Conservation (phyloP, 495 filamentous ascomycete genomes). For the Pseudomonodictys pantanalensis region DNA sequence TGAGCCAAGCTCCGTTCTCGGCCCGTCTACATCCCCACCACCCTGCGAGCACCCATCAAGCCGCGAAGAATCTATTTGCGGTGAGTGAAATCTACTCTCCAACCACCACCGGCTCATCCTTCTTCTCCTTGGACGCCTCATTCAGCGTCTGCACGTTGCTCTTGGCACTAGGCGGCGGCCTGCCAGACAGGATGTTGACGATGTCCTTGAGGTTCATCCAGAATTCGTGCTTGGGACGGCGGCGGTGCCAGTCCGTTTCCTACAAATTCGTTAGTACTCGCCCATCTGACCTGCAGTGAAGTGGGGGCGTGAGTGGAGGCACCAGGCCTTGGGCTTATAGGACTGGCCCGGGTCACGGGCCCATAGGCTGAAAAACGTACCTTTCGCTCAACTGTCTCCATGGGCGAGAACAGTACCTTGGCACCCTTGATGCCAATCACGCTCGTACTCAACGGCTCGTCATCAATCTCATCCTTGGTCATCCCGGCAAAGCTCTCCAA, state of each 20-base stretch:
- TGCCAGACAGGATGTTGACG: constrained; percentile 79
- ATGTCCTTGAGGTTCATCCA: constrained; percentile 80
- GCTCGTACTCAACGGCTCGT: constrained; percentile 64
- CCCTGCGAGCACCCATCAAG: too few relatives aligned
- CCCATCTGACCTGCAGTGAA: too few relatives aligned
- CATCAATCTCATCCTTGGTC: constrained; percentile 63
- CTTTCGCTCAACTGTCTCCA: constrained; percentile 71
- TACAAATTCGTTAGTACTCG: not conserved
- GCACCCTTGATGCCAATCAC: constrained; percentile 94
- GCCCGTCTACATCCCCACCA: too few relatives aligned
- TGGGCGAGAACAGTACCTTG: constrained; percentile 77
- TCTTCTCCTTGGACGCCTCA: too few relatives aligned
- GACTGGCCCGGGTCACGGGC: too few relatives aligned
- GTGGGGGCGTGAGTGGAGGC: too few relatives aligned
- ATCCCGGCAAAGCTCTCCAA: constrained; percentile 72
- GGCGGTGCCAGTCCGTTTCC: constrained; percentile 90
- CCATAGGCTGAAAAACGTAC: too few relatives aligned
- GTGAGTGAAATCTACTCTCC: too few relatives aligned
- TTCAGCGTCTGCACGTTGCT: not conserved
- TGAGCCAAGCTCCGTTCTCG: too few relatives aligned
- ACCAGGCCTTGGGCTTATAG: too few relatives aligned
- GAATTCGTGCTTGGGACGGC: constrained; percentile 79
- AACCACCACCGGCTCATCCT: too few relatives aligned
- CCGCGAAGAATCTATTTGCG: too few relatives aligned
- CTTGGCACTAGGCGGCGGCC: constrained; percentile 40